A percentile compares a stretch with the other conserved stretches of the same genome.
Conservation (phyloP, 148 eudicot genomes). For the Silene latifolia region DNA sequence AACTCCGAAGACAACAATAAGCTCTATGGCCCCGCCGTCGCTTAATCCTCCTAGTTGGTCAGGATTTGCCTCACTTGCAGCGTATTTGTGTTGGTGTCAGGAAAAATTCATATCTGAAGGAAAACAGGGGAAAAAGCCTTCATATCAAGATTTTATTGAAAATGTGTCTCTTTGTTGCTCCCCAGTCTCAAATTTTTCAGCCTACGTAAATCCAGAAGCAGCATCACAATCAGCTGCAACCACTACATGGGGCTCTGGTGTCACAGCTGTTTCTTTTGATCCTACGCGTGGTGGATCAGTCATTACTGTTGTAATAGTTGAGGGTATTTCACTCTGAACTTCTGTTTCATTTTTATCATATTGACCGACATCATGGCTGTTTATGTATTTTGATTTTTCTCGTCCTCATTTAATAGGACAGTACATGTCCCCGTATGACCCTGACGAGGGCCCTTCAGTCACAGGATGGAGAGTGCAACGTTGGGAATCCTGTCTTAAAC, state of each 20-base stretch:
- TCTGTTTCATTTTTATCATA: not conserved
- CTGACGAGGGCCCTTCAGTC: constrained; percentile 97
- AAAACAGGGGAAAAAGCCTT: constrained; percentile 73
- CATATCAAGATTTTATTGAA: constrained; percentile 64
- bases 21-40: constrained; percentile 72
- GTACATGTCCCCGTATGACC: constrained; percentile 99
- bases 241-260: constrained; percentile 99
- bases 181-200: constrained; percentile 97
- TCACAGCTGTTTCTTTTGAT: constrained; percentile 98
- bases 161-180: constrained; percentile 84
- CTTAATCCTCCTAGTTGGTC: constrained; percentile 86
- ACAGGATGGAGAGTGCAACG: constrained; percentile 99
- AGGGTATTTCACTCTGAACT: constrained; percentile 46
- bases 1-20: constrained; percentile 58
- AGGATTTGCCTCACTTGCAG: constrained; percentile 92
- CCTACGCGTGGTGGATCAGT: constrained; percentile 99
- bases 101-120: constrained; percentile 71
- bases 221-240: constrained; percentile 93
- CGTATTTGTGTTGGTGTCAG: constrained; percentile 89
- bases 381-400: not conserved
- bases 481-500: constrained; percentile 95
- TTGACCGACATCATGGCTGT: not conserved
- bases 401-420: constrained; percentile 51
- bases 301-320: constrained; percentile 93
- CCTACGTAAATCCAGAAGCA: constrained; percentile 96